These are phyloP conservation scores for Tothia fuscella DNA, from an alignment of 2,329 filamentous ascomycete species.

Conservation along the genomic window DNA sequence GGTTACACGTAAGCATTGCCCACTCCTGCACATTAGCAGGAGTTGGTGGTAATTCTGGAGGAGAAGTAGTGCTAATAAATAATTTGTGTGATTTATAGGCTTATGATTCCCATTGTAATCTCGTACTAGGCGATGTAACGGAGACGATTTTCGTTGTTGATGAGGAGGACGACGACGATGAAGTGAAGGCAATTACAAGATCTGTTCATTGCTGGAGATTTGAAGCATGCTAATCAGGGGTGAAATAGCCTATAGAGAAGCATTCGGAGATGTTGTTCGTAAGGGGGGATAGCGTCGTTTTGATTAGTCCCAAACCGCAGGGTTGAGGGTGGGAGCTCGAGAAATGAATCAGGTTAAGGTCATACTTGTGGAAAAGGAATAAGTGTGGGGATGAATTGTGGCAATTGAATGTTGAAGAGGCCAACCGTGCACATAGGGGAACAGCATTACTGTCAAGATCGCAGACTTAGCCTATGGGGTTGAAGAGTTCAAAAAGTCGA, in stretches of 20 bases:
- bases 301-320: constrained; percentile 30
- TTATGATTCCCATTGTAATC: constrained; percentile 96
- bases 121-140: constrained; percentile 90
- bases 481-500: too few relatives aligned
- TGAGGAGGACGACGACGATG: constrained; percentile 70
- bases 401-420: too few relatives aligned
- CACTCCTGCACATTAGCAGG: not conserved
- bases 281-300: constrained; percentile 57
- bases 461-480: too few relatives aligned
- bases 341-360: not conserved
- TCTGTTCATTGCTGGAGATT: not conserved
- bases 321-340: not conserved
- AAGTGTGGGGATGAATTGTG: too few relatives aligned
- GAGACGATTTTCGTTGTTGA: constrained; percentile 94
- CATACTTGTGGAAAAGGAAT: too few relatives aligned
- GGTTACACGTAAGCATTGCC: constrained; percentile 64
- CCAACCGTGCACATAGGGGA: too few relatives aligned
- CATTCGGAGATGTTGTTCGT: constrained; percentile 99
- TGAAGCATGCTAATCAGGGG: constrained; percentile 1
- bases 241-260: constrained; percentile 70
- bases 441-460: too few relatives aligned
- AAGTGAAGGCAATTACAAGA: constrained; percentile 19
- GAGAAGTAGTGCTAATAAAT: not conserved
- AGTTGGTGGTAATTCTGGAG: not conserved
- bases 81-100: constrained; percentile 59